Percentiles rank a stretch among this genome's conserved stretches.
phyloP scores from a whole-genome alignment of 1,284 basidiomycete species.

The Boletus mariae region DNA sequence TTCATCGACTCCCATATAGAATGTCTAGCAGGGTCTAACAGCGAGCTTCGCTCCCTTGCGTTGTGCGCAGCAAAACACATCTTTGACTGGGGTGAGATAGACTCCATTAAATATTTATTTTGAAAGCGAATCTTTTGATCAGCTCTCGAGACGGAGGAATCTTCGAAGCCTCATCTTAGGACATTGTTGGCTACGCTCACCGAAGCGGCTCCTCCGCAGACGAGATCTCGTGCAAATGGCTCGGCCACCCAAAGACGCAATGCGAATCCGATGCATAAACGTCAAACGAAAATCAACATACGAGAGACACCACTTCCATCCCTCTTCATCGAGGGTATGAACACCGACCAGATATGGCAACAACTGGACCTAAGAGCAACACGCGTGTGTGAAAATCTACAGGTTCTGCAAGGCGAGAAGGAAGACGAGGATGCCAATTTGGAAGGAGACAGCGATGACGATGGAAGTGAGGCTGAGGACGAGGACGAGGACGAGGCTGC shows the following conservation, averaged over 20 bases:
- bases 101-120: constrained; percentile 5
- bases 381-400: constrained; percentile 62
- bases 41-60: constrained; percentile 56
- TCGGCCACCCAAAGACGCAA: constrained; percentile 42
- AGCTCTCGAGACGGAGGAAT: constrained; percentile 65
- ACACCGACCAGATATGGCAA: constrained; percentile 88
- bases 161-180: constrained; percentile 62
- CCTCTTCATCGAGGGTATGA: constrained; percentile 82
- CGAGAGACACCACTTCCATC: constrained; percentile 71
- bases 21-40: constrained; percentile 52
- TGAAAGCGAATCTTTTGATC: constrained; percentile 3
- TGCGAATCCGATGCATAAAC: constrained; percentile 34
- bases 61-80: constrained; percentile 71
- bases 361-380: constrained; percentile 81
- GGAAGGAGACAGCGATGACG: constrained; percentile 20
- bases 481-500: constrained; percentile 23
- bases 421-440: constrained; percentile 21
- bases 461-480: constrained; percentile 17
- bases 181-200: constrained; percentile 67
- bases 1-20: constrained; percentile 54
- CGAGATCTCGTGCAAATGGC: constrained; percentile 56
- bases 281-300: constrained; percentile 39
- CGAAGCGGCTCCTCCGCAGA: constrained; percentile 60
- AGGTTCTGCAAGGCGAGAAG: constrained; percentile 36
- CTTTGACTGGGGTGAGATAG: constrained; percentile 72